Evolutionary conservation across 495 filamentous ascomycete species (phyloP).

Genomic region (Cercophora scortea): DNA sequence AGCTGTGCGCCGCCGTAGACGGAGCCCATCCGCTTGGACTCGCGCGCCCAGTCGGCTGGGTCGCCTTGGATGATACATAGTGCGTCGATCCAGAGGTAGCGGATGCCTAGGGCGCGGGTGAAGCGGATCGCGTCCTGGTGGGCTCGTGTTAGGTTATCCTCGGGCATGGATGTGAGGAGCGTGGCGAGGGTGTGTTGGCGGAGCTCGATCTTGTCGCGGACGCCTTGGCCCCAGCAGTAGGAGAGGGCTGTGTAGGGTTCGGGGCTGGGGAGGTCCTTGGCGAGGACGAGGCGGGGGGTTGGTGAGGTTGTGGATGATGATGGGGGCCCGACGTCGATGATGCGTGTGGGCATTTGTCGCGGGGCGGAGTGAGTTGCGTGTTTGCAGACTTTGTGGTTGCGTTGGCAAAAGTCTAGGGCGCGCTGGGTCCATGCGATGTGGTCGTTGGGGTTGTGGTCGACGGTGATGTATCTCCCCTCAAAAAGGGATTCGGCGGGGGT

Average conservation of each 20-base stretch:
- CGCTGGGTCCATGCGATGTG: background rate
- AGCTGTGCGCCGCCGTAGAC: background rate
- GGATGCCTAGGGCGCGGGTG: background rate
- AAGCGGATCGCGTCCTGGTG: background rate
- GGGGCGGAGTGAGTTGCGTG: background rate
- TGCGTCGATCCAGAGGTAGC: conserved; percentile 4
- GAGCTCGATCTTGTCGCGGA: background rate
- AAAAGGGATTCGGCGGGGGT: background rate
- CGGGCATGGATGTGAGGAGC: background rate
- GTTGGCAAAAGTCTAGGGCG: background rate
- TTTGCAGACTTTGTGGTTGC: background rate
- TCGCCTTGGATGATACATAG: conserved; percentile 3
- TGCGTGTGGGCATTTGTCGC: background rate
- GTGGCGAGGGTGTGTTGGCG: background rate
- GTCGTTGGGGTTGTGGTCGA: background rate
- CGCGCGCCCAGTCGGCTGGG: background rate
- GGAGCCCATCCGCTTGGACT: background rate
- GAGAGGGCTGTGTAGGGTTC: conserved; percentile 2
- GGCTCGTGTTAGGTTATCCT: background rate
- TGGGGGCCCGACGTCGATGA: conserved; percentile 2
- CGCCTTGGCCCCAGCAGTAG: conserved; percentile 4
- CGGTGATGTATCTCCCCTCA: conserved; percentile 1
- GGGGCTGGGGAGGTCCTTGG: background rate
- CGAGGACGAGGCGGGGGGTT: background rate
- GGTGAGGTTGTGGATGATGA: background rate